A percentile compares a stretch with the other conserved stretches of the same genome.
Conservation (phyloP, 352 stramenopile genomes). For the Phytophthora vignae region DNA sequence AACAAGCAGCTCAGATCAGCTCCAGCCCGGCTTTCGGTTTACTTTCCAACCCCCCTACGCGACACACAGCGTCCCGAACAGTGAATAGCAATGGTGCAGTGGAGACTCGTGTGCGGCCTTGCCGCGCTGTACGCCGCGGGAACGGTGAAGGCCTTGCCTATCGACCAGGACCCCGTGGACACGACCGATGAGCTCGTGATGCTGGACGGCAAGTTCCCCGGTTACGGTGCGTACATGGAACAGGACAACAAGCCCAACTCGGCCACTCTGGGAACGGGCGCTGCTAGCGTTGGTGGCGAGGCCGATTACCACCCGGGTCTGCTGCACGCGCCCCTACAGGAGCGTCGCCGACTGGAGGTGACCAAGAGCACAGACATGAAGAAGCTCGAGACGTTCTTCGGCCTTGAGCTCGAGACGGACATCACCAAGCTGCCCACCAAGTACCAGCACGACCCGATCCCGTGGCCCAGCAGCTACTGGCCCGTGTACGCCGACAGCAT, state of each 20-base stretch:
- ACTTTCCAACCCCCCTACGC: slow-evolving; percentile 20
- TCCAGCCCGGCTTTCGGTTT: slow-evolving; percentile 9
- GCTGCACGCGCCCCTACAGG: slow-evolving; percentile 4
- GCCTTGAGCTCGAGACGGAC: slow-evolving; percentile 52
- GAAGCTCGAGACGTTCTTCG: slow-evolving; percentile 62
- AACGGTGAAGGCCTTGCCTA: slow-evolving; percentile 23
- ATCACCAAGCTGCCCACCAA: slow-evolving; percentile 62
- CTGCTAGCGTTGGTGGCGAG: neutral
- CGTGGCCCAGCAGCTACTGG: slow-evolving; percentile 81
- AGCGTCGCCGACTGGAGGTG: slow-evolving; percentile 46
- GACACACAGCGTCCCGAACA: slow-evolving; percentile 25
- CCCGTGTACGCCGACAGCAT: slow-evolving; percentile 69
- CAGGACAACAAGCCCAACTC: slow-evolving; percentile 20
- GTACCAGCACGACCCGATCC: slow-evolving; percentile 49
- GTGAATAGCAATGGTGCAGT: slow-evolving; percentile 42
- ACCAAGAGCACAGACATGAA: slow-evolving; percentile 52
- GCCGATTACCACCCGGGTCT: slow-evolving; percentile 19
- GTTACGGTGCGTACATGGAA: slow-evolving; percentile 28
- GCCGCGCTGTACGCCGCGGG: slow-evolving; percentile 23
- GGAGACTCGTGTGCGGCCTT: slow-evolving; percentile 35
- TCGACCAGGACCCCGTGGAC: slow-evolving; percentile 38
- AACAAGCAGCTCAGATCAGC: slow-evolving; percentile 38
- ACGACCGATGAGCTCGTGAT: slow-evolving; percentile 33
- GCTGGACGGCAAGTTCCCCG: slow-evolving; percentile 46
- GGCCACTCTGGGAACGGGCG: slow-evolving; percentile 29